Conservation (phyloP, 1,284 basidiomycete genomes). For the Pseudozyma hubeiensis region DNA sequence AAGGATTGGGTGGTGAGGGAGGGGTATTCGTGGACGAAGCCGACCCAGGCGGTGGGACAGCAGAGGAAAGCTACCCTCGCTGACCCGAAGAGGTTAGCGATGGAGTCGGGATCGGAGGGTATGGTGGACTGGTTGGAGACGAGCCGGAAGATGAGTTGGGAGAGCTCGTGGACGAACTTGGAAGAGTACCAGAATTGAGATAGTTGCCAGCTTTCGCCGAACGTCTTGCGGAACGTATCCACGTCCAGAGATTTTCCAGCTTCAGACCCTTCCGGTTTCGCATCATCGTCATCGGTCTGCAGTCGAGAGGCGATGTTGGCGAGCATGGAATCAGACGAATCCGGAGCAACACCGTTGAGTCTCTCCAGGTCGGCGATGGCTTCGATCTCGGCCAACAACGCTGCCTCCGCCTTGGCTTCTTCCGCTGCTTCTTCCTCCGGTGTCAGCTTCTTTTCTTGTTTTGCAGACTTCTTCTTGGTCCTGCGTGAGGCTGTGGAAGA, state of each 20-base stretch:
- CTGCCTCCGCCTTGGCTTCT: constrained; percentile 47
- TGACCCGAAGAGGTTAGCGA: constrained; percentile 13
- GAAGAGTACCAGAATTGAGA: constrained; percentile 49
- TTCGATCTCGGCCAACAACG: constrained; percentile 56
- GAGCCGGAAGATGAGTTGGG: constrained; percentile 28
- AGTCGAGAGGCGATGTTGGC: constrained; percentile 18
- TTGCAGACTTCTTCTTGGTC: constrained; percentile 2
- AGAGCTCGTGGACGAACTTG: constrained; percentile 34
- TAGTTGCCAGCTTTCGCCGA: constrained; percentile 60
- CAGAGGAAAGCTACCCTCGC: constrained; percentile 64
- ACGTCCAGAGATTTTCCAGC: constrained; percentile 18
- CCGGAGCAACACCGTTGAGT: constrained; percentile 42
- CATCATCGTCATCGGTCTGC: constrained; percentile 29
- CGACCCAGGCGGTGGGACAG: constrained; percentile 68
- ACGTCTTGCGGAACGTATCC: constrained; percentile 56
- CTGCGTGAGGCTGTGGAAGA: constrained; percentile 13
- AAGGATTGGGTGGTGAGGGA: constrained; percentile 39
- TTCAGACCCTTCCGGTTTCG: constrained; percentile 5
- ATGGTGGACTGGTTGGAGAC: constrained; percentile 7
- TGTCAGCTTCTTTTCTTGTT: constrained; percentile 29
- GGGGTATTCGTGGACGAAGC: constrained; percentile 61
- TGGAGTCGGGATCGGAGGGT: not conserved
- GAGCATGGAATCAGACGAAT: constrained; percentile 41
- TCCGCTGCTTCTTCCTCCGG: constrained; percentile 18
- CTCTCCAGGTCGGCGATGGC: constrained; percentile 50